Conservation (phyloP, 2,329 filamentous ascomycete genomes). For the Fusarium guadeloupense region DNA sequence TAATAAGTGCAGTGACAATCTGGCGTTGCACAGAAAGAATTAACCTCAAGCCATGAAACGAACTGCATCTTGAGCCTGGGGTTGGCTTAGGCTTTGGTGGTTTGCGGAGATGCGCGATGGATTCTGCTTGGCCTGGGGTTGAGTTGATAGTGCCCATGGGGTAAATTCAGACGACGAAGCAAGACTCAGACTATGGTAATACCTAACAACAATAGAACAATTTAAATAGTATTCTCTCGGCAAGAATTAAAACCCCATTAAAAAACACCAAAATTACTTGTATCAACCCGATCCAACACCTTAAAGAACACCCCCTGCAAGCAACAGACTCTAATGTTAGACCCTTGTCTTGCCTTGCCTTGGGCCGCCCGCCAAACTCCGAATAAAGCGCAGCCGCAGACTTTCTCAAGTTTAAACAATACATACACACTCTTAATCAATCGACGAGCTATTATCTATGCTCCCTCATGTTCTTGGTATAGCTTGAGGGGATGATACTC, state of each 20-base stretch:
- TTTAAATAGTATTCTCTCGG: too few species aligned
- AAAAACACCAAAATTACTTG: too few species aligned
- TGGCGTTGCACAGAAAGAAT: neutral
- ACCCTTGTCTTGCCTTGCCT: conserved; percentile 15
- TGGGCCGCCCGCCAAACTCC: conserved; percentile 11
- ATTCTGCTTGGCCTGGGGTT: neutral
- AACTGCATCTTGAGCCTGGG: neutral
- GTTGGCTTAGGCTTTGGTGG: neutral
- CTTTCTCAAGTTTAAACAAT: neutral
- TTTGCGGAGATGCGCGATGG: conserved; percentile 29
- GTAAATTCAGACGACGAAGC: too few species aligned
- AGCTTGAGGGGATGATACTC: neutral
- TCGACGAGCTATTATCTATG: neutral
- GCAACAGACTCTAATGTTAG: neutral
- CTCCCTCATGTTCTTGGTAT: neutral
- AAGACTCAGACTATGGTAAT: too few species aligned
- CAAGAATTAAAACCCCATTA: too few species aligned
- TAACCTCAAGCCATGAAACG: too few species aligned
- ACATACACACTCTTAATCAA: neutral
- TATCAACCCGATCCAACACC: too few species aligned
- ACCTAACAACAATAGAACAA: too few species aligned
- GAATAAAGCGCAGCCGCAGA: conserved; percentile 28
- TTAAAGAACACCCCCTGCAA: conserved; percentile 8
- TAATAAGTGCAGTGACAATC: too few species aligned
- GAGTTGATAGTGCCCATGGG: neutral